Evolutionary conservation across 441 rosid species (phyloP), one percentile per base, ranked within the genome.

Genomic region (Jatropha podagrica): DNA sequence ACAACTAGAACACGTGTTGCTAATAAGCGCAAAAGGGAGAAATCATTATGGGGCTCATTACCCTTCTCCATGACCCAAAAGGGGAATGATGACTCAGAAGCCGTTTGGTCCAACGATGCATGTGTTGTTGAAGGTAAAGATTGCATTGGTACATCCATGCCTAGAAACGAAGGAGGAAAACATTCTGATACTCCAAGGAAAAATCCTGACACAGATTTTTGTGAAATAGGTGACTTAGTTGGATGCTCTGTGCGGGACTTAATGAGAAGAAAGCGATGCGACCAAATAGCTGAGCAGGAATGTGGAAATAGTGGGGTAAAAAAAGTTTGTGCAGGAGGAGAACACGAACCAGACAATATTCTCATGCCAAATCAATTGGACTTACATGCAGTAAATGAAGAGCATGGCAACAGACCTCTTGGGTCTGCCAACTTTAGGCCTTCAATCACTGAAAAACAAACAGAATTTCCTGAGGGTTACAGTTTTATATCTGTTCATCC

Each of bases 181-280:
- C 13, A 9, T 83, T 74, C 75, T 63, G 78, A 78, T 74, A 76
- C 65, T 79, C 78, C 72, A 79, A 76, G 66, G 42, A 71, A 69
- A 76, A 83, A 71, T 80, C 74, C 76, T 75, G 86, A 75, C 40
- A 46, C 76, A 48, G 79, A 76, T 83, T 78, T 44, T 73, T 71
- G 74, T 83, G 85, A 84, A 76, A 76, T 72, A 65, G 78, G 76
- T 65, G 23, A 81, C 48, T 81, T 82, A 79, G 84, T 69, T 73
- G 88, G 85, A 77, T 84, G 89, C 85, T 92, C 96, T 37, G 77
- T 92, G 40, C 89, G 99, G 73, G 98, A 94, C 80, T 81, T 96
- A 90, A 96, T 94, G 98, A 89, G 98, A 76, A 89, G 78, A 81
- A 94, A 91, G 80, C 88, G 98, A 69, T 62, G 78, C 82, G 67